These are phyloP conservation scores for Vitis rupestris DNA, from an alignment of 164 flowering plant genomes.

Conservation along the genomic window DNA sequence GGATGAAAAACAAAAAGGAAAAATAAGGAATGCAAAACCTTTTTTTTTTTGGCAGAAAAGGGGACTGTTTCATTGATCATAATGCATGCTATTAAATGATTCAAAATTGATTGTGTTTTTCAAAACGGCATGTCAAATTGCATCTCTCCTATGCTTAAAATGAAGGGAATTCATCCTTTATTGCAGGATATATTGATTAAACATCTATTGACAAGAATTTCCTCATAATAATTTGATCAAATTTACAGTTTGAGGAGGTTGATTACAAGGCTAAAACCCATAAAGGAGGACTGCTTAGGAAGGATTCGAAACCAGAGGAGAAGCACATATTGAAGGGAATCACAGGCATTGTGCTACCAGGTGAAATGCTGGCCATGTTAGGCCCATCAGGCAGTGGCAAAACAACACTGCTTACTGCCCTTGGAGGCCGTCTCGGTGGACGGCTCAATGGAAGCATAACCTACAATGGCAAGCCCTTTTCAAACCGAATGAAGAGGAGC, in stretches of 20 bases:
- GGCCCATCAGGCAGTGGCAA: constrained; percentile 96
- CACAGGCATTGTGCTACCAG: constrained; percentile 61
- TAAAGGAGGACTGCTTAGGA: background rate
- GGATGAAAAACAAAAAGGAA: too few relatives aligned
- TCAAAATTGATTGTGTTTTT: too few relatives aligned
- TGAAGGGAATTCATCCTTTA: too few relatives aligned
- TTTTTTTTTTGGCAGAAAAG: too few relatives aligned
- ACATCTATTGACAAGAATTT: background rate
- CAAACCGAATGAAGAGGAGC: constrained; percentile 49
- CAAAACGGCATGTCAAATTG: too few relatives aligned
- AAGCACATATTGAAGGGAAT: constrained; percentile 58
- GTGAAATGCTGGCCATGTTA: constrained; percentile 78
- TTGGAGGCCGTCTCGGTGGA: constrained; percentile 62
- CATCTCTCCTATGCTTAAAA: too few relatives aligned
- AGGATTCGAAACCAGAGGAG: constrained; percentile 15
- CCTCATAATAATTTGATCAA: background rate
- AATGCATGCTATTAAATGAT: too few relatives aligned
- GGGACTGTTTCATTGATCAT: too few relatives aligned
- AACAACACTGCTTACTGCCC: constrained; percentile 71
- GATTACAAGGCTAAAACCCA: constrained; percentile 37
- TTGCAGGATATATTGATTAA: too few relatives aligned
- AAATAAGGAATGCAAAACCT: too few relatives aligned
- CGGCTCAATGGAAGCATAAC: constrained; percentile 49
- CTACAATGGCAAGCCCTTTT: constrained; percentile 62
- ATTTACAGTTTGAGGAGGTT: constrained; percentile 53